Conservation (phyloP, 176 grass and related monocot genomes). For the Cenchrus fungigraminus region DNA sequence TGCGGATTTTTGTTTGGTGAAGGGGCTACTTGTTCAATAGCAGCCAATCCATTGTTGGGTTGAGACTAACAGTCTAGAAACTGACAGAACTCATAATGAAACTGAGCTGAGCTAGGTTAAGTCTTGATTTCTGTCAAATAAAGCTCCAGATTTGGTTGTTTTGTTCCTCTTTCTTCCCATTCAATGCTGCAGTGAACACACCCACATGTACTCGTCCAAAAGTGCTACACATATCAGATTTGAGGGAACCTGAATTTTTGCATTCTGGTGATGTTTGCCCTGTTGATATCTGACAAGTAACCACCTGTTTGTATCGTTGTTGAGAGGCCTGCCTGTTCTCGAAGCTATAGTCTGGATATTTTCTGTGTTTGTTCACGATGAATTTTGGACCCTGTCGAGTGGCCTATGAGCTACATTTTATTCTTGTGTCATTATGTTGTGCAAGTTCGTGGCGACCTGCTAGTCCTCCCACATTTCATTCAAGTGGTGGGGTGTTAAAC, state of each 20-base stretch:
- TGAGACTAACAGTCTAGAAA: constrained; percentile 6
- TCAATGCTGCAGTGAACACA: neutral
- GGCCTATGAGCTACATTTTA: neutral
- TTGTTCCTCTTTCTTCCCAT: neutral
- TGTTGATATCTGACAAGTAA: neutral
- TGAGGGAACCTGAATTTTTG: neutral
- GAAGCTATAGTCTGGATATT: neutral
- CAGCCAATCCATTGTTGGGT: constrained; percentile 15
- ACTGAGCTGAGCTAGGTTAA: constrained; percentile 9
- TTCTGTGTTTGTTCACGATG: neutral
- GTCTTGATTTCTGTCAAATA: constrained; percentile 44
- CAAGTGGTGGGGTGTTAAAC: neutral
- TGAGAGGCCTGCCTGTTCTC: neutral
- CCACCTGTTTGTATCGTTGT: neutral
- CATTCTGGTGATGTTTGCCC: neutral
- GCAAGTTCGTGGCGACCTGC: neutral
- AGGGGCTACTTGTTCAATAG: neutral
- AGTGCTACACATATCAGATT: neutral
- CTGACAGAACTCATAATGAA: constrained; percentile 17
- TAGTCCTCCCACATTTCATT: neutral
- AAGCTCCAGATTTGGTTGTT: constrained; percentile 40
- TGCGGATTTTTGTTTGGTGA: constrained; percentile 15
- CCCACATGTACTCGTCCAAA: neutral
- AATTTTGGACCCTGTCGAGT: neutral
- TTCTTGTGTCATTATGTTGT: neutral